phyloP scores from a whole-genome alignment of 1,284 basidiomycete genomes.

The Schizopora paradoxa region DNA sequence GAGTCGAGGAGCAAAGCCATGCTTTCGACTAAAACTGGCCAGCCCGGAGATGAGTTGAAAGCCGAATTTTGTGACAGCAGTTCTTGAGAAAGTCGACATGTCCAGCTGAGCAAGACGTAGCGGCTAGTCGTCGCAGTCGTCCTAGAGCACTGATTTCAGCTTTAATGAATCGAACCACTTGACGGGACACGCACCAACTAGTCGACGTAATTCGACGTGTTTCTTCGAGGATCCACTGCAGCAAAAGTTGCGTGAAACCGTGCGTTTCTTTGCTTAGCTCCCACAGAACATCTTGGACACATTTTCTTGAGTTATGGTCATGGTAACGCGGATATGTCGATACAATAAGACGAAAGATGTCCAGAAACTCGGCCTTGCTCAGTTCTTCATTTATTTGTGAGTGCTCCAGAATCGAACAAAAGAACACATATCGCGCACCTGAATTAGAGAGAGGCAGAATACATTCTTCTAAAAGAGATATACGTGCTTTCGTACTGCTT shows the following conservation, averaged over 20 bases:
- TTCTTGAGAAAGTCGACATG: slow-evolving; percentile 56
- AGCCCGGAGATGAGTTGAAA: slow-evolving; percentile 42
- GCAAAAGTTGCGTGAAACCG: not conserved
- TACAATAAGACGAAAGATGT: slow-evolving; percentile 69
- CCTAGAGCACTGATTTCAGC: slow-evolving; percentile 28
- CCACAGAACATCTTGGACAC: slow-evolving; percentile 61
- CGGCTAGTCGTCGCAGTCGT: slow-evolving; percentile 58
- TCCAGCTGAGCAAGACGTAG: slow-evolving; percentile 73
- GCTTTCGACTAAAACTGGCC: slow-evolving; percentile 44
- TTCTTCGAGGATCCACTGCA: slow-evolving; percentile 11
- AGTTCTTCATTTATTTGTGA: slow-evolving; percentile 43
- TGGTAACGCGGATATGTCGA: slow-evolving; percentile 74
- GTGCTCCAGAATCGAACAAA: slow-evolving; percentile 2
- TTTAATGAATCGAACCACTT: not conserved
- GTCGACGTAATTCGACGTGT: slow-evolving; percentile 46
- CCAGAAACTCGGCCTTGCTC: slow-evolving; percentile 55
- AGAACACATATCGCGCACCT: slow-evolving; percentile 36
- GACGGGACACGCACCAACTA: slow-evolving; percentile 36
- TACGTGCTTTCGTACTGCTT: slow-evolving; percentile 48
- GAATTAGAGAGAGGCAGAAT: slow-evolving; percentile 52
- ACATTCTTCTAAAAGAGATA: slow-evolving; percentile 59
- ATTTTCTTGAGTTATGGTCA: slow-evolving; percentile 64
- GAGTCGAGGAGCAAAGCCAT: slow-evolving; percentile 58
- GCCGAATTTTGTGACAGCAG: slow-evolving; percentile 40
- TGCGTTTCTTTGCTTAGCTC: slow-evolving; percentile 44